Conservation (phyloP, 2,329 filamentous ascomycete genomes). For the Hypoxylon sp. region DNA sequence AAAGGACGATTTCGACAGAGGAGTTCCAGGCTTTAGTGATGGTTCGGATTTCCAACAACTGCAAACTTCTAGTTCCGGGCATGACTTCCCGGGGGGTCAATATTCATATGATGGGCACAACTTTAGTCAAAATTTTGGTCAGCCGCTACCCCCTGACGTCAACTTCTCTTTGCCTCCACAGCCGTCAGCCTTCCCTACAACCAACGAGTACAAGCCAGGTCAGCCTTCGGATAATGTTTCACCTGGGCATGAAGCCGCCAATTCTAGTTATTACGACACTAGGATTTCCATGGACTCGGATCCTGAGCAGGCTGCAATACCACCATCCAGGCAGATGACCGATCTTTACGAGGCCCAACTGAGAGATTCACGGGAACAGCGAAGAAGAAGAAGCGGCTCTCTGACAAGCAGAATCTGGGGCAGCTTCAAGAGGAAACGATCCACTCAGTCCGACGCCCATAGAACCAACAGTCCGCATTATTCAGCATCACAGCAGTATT, state of each 20-base stretch:
- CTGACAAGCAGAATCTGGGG: conserved; percentile 42
- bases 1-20: conserved; percentile 36
- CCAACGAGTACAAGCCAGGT: conserved; percentile 29
- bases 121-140: conserved; percentile 30
- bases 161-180: conserved; percentile 37
- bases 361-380: conserved; percentile 42
- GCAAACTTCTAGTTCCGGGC: conserved; percentile 30
- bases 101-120: conserved; percentile 28
- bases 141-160: conserved; percentile 37
- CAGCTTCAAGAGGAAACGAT: conserved; percentile 44
- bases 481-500: conserved; percentile 36
- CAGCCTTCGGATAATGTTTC: conserved; percentile 34
- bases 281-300: conserved; percentile 47
- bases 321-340: conserved; percentile 44
- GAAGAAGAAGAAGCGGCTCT: conserved; percentile 43
- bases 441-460: conserved; percentile 42
- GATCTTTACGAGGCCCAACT: conserved; percentile 46
- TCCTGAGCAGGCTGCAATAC: conserved; percentile 38
- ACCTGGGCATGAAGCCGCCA: conserved; percentile 42
- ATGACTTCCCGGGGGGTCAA: conserved; percentile 35
- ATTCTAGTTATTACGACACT: conserved; percentile 47
- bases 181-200: conserved; percentile 35
- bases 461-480: conserved; percentile 32
- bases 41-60: conserved; percentile 32
- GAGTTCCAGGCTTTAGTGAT: conserved; percentile 22